Conservation (phyloP, 2,329 filamentous ascomycete genomes). For the Cladobotryum protrusum region DNA sequence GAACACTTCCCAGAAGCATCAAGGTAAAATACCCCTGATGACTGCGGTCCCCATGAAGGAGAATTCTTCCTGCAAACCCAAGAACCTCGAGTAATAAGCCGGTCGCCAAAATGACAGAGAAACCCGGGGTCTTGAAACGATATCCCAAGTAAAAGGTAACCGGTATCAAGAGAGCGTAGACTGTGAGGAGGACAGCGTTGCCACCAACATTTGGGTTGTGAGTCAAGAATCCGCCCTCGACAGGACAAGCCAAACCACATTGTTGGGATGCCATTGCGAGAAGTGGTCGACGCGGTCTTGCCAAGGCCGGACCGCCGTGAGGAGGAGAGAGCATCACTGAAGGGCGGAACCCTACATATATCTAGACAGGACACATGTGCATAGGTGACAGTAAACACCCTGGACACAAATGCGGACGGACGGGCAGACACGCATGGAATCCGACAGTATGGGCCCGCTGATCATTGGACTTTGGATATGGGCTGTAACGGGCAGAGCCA, state of each 20-base stretch:
- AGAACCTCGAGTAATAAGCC: slow-evolving; percentile 39
- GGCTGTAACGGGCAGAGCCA: neutral
- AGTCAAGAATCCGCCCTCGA: slow-evolving; percentile 30
- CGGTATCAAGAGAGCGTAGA: slow-evolving; percentile 36
- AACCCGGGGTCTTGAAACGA: slow-evolving; percentile 34
- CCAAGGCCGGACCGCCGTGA: slow-evolving; percentile 13
- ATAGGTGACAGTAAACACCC: neutral
- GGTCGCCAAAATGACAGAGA: slow-evolving; percentile 33
- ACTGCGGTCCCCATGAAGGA: slow-evolving; percentile 31
- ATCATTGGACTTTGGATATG: no score
- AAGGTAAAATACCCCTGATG: slow-evolving; percentile 35
- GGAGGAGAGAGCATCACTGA: slow-evolving; percentile 5
- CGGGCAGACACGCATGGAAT: neutral
- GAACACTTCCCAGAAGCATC: slow-evolving; percentile 40
- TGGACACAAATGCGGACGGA: no score
- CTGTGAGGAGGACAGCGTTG: slow-evolving; percentile 34
- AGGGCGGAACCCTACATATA: slow-evolving; percentile 4
- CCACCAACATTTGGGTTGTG: slow-evolving; percentile 33
- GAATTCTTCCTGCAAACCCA: slow-evolving; percentile 41
- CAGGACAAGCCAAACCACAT: slow-evolving; percentile 32
- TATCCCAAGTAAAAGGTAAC: slow-evolving; percentile 32
- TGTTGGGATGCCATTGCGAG: slow-evolving; percentile 27
- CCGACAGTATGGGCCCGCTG: neutral
- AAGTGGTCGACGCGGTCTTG: slow-evolving; percentile 20
- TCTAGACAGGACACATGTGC: slow-evolving; percentile 1